Evolutionary conservation across 768 basidiomycete species (phyloP).

Genomic region (Leccinum truebloodii): DNA sequence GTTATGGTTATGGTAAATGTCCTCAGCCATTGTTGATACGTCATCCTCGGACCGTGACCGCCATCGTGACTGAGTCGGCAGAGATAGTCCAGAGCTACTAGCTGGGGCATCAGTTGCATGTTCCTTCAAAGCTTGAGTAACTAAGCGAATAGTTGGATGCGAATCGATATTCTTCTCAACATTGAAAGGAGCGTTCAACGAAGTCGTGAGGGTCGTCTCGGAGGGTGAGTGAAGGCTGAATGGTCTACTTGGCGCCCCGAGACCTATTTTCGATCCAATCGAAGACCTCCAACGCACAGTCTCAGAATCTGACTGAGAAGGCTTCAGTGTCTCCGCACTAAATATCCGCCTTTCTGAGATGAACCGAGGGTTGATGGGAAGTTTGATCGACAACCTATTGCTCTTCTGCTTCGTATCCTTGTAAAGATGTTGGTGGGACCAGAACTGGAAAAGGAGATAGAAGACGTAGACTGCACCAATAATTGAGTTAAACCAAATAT

Average conservation of each 20-base stretch:
- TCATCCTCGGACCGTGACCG: constrained; percentile 20
- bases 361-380: constrained; percentile 32
- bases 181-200: constrained; percentile 5
- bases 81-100: constrained; percentile 8
- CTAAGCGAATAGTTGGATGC: constrained; percentile 28
- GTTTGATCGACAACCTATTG: constrained; percentile 36
- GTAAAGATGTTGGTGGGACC: constrained; percentile 56
- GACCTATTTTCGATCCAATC: constrained; percentile 13
- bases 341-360: constrained; percentile 27
- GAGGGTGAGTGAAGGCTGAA: constrained; percentile 26
- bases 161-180: constrained; percentile 11
- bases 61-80: constrained; percentile 10
- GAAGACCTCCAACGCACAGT: constrained; percentile 18
- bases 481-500: neutral
- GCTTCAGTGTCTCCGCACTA: constrained; percentile 24
- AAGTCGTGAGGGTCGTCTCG: constrained; percentile 26
- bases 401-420: constrained; percentile 49
- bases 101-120: neutral
- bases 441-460: constrained; percentile 57
- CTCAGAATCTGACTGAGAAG: constrained; percentile 23
- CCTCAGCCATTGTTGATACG: constrained; percentile 5
- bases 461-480: constrained; percentile 46
- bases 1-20: constrained; percentile 1
- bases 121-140: constrained; percentile 16
- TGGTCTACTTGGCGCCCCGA: constrained; percentile 9